phyloP scores from a whole-genome alignment of 495 filamentous ascomycete genomes.

The Aspergillus diversus region DNA sequence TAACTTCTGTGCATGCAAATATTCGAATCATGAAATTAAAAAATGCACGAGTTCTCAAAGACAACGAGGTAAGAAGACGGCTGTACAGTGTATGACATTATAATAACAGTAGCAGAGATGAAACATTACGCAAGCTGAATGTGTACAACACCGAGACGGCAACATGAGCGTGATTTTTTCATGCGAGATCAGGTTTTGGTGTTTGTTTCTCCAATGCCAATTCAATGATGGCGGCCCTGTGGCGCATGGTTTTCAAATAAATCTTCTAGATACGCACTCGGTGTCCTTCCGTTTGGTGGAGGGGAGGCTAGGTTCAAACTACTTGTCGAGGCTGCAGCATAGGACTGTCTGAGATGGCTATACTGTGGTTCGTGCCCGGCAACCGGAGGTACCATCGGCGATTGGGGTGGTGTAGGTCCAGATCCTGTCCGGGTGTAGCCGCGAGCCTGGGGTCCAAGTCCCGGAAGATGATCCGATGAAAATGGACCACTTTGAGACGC shows the following conservation, averaged over 20 bases:
- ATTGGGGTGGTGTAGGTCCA: constrained; percentile 67
- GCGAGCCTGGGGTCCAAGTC: constrained; percentile 30
- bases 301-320: constrained; percentile 65
- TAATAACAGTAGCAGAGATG: not conserved
- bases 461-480: constrained; percentile 22
- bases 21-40: constrained; percentile 3
- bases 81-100: constrained; percentile 7
- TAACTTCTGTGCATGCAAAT: not conserved
- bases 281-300: constrained; percentile 73
- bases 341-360: constrained; percentile 36
- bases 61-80: not conserved
- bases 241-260: constrained; percentile 72
- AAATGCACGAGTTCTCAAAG: not conserved
- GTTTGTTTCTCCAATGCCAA: not conserved
- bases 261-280: constrained; percentile 92
- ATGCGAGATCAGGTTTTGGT: not conserved
- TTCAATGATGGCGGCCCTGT: constrained; percentile 16
- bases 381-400: constrained; percentile 58
- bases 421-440: constrained; percentile 45
- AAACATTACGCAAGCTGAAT: constrained; percentile 1
- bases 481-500: constrained; percentile 39
- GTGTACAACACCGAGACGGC: constrained; percentile 10
- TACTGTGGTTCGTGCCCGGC: constrained; percentile 35
- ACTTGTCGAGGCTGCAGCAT: constrained; percentile 62
- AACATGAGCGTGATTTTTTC: constrained; percentile 3